Conservation (phyloP, 2,329 filamentous ascomycete genomes). For the Canariomyces notabilis region DNA sequence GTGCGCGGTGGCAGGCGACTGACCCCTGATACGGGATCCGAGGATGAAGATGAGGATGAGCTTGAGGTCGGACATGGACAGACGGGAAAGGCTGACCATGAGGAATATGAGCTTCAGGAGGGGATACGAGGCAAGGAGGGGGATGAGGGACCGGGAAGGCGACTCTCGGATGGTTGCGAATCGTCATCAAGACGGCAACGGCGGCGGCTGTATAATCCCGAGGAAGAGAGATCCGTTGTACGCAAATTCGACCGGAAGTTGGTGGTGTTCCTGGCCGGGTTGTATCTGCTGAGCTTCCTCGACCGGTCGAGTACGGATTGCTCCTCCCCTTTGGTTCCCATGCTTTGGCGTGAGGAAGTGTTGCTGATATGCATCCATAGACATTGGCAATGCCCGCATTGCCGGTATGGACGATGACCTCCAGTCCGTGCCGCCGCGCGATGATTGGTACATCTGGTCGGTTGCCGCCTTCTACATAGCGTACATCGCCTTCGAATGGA, state of each 20-base stretch:
- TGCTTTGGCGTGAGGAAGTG: not conserved
- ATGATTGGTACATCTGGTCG: conserved; percentile 55
- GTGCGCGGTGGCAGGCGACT: not conserved
- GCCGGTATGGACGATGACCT: conserved; percentile 60
- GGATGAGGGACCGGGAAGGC: not conserved
- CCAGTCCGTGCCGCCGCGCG: conserved; percentile 41
- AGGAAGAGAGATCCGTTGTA: conserved; percentile 69
- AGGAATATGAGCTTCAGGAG: not conserved
- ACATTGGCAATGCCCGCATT: conserved; percentile 59
- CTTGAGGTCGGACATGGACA: no score
- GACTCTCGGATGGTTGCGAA: not conserved
- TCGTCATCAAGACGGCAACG: conserved; percentile 14
- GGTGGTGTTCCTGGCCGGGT: conserved; percentile 72
- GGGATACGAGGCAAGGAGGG: not conserved
- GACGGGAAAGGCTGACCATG: conserved; percentile 1
- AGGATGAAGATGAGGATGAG: conserved; percentile 8
- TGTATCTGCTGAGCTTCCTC: conserved; percentile 81
- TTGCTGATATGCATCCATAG: conserved; percentile 21
- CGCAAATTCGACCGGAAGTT: conserved; percentile 72
- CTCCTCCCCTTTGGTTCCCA: conserved; percentile 16
- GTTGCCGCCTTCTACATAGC: conserved; percentile 58
- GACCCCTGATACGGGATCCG: conserved; percentile 9
- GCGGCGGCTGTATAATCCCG: conserved; percentile 42
- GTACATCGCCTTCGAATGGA: conserved; percentile 62
- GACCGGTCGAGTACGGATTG: conserved; percentile 80